A percentile compares a stretch with the other conserved stretches of the same genome.
Evolutionary conservation across 2,329 filamentous ascomycete species (phyloP).

Genomic region (Periconia sp.): DNA sequence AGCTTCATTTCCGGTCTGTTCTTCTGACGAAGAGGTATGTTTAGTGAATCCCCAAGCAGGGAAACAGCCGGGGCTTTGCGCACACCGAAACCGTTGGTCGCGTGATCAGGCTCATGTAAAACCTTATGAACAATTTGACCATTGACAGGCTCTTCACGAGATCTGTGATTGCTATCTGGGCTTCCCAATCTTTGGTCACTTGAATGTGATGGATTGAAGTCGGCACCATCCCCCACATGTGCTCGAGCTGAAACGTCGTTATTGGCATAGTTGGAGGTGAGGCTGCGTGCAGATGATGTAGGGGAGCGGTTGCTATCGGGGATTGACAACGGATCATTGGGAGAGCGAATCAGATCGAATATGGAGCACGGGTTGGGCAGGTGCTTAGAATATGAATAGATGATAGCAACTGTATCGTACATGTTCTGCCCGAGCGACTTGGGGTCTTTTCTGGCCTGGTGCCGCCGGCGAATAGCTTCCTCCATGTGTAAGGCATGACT

Average conservation of each 20-base stretch:
- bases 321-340: background rate
- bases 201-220: slow-evolving; percentile 14
- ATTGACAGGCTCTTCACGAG: slow-evolving; percentile 19
- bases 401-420: slow-evolving; percentile 45
- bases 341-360: slow-evolving; percentile 22
- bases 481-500: background rate
- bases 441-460: slow-evolving; percentile 53
- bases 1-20: slow-evolving; percentile 20
- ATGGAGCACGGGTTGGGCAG: slow-evolving; percentile 27
- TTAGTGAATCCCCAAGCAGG: slow-evolving; percentile 13
- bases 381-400: slow-evolving; percentile 37
- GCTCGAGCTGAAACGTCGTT: background rate
- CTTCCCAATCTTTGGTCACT: slow-evolving; percentile 4
- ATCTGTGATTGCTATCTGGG: slow-evolving; percentile 8
- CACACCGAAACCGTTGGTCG: slow-evolving; percentile 7
- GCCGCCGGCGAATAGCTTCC: slow-evolving; percentile 22
- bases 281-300: too few species aligned
- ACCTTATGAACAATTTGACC: slow-evolving; percentile 33
- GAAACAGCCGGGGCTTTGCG: slow-evolving; percentile 1
- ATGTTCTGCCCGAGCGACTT: slow-evolving; percentile 65
- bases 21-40: slow-evolving; percentile 17
- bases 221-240: background rate
- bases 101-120: slow-evolving; percentile 18
- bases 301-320: too few species aligned
- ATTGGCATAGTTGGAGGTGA: background rate